Base-by-base conservation (phyloP, 176 grass and related monocot genomes). In the Lolium multiflorum region DNA sequence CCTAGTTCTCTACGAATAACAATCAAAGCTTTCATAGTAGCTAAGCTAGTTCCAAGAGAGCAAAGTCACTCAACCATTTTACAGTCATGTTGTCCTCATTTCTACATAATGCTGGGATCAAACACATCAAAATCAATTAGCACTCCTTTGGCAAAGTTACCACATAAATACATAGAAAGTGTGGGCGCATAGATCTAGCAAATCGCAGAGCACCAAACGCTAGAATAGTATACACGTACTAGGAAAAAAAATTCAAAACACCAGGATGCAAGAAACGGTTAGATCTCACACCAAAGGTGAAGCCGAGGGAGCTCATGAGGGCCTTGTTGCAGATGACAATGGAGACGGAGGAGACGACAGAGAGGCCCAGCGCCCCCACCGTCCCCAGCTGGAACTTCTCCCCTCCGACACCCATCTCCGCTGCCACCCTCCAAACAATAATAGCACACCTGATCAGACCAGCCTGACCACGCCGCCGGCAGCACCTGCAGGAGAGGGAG, bases 321-420 rank as follows among this genome's bases (percentile, higher is more conserved):
- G 95, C 95, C 93, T 98, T 98, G 89, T 98, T 98, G 82, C 96
- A 98, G 66, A 98, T 98, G 71, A 98, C 96, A 82, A 98, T 98
- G 68, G 96, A 98, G 69, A 98, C 96, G 52, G 96, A 98, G 35
- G 96, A 98, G 55, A 98, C 96, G 77, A 98, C 96, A 16, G 96
- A 98, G 51, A 98, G 89, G 84, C 88, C 83, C 2, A 98, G 93
- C 77, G 96, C 96, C 63, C 96, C 96, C 35, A 98, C 93, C 76
- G 96, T 98, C 68, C 96, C 96, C 83, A 98, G 69, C 86, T 98
- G 96, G 90, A 98, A 94, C 61, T 94, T 91, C 80, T 91, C 91
- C 84, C 88, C 91, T 17, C 90, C 91, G 77, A 86, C 90, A 7
- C 93, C 96, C 96, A 98, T 98, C 85, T 82, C 82, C 86, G 55